A percentile compares a stretch with the other conserved stretches of the same genome.
Conservation (phyloP, 106 monocot species). For the Platanthera zijinensis region DNA sequence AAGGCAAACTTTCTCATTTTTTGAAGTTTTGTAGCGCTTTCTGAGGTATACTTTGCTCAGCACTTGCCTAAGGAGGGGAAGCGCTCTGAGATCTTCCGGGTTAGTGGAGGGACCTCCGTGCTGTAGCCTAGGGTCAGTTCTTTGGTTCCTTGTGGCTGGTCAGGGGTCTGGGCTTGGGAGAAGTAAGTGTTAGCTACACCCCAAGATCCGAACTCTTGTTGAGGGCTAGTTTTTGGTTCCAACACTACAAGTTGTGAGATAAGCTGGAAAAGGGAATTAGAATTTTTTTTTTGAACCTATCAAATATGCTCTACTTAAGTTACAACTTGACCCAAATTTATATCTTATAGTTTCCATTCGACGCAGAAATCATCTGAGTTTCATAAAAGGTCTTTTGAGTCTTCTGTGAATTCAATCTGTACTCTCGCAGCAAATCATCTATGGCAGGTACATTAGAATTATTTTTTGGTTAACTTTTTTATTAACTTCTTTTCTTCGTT, state of each 20-base stretch:
- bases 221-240: too few species aligned
- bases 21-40: too few species aligned
- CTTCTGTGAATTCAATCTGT: slow-evolving; percentile 69
- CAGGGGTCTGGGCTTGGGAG: too few species aligned
- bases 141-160: too few species aligned
- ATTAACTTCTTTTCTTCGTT: not conserved
- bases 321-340: not conserved
- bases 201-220: too few species aligned
- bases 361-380: slow-evolving; percentile 81
- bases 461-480: not conserved
- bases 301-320: not conserved
- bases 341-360: not conserved
- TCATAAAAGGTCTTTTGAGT: slow-evolving; percentile 79
- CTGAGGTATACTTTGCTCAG: too few species aligned
- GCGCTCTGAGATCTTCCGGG: too few species aligned
- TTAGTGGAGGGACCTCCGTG: too few species aligned
- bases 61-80: too few species aligned
- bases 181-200: too few species aligned
- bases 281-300: not conserved
- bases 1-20: too few species aligned
- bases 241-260: not conserved
- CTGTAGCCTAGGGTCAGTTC: too few species aligned
- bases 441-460: slow-evolving; percentile 66
- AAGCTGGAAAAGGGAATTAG: not conserved
- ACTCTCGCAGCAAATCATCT: slow-evolving; percentile 94